Evolutionary conservation across 352 stramenopile genomes (phyloP).

Genomic region (Globisporangium canariense): DNA sequence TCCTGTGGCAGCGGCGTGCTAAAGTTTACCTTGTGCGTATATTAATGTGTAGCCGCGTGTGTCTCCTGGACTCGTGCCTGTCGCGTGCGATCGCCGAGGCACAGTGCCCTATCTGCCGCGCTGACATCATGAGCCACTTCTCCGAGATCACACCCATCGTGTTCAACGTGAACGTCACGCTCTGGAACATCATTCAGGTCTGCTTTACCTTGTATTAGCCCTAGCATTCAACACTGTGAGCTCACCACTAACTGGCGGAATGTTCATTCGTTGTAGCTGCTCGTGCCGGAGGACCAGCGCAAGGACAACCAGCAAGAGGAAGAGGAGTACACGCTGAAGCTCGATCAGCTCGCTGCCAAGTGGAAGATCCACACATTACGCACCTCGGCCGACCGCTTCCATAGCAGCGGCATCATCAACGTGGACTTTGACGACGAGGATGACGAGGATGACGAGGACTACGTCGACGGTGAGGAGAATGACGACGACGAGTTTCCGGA

Average conservation of each 20-base stretch:
- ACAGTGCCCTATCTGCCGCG: conserved; percentile 47
- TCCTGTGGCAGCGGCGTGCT: too few relatives aligned
- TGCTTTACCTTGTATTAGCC: background rate
- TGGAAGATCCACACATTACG: conserved; percentile 52
- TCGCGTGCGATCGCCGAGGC: conserved; percentile 40
- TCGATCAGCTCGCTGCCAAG: conserved; percentile 48
- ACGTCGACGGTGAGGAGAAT: conserved; percentile 17
- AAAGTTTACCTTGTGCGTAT: background rate
- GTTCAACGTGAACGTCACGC: conserved; percentile 64
- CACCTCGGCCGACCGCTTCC: conserved; percentile 25
- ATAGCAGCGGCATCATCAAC: conserved; percentile 20
- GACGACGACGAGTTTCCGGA: conserved; percentile 18
- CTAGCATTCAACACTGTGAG: too few relatives aligned
- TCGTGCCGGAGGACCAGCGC: conserved; percentile 26
- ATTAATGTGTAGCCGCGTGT: conserved; percentile 31
- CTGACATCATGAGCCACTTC: conserved; percentile 33
- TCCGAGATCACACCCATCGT: conserved; percentile 20
- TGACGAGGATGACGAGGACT: conserved; percentile 9
- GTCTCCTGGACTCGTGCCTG: conserved; percentile 46
- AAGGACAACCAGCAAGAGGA: conserved; percentile 37
- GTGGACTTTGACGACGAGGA: conserved; percentile 16
- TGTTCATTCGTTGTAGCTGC: conserved; percentile 23
- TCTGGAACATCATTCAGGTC: conserved; percentile 74
- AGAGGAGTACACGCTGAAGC: conserved; percentile 39
- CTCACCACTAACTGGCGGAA: background rate